Percentiles rank a stretch among this genome's conserved stretches.
phyloP scores from a whole-genome alignment of 148 eudicot genomes.

The Rhododendron kiyosumense region DNA sequence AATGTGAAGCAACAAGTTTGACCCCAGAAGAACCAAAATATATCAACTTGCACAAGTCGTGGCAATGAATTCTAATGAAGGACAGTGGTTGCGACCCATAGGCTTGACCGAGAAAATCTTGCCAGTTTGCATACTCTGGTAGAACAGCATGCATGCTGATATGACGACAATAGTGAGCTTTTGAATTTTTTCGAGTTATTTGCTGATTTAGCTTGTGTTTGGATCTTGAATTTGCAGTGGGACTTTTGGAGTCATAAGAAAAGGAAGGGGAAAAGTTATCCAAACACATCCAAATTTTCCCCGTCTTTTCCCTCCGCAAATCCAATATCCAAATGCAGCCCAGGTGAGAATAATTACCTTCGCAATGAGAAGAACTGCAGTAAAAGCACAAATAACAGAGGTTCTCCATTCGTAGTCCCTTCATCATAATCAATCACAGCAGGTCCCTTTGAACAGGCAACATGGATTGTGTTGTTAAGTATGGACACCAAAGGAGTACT shows the following conservation, averaged over 20 bases:
- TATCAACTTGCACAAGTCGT: slow-evolving; percentile 68
- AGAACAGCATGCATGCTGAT: slow-evolving; percentile 54
- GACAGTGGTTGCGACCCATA: slow-evolving; percentile 27
- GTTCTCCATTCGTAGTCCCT: slow-evolving; percentile 50
- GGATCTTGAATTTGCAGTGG: not conserved
- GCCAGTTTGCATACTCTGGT: slow-evolving; percentile 53
- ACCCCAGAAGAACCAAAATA: slow-evolving; percentile 64
- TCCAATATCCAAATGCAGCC: not conserved
- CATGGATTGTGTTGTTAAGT: slow-evolving; percentile 36
- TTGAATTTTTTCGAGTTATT: not conserved
- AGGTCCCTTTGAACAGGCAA: slow-evolving; percentile 56
- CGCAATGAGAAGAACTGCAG: slow-evolving; percentile 53
- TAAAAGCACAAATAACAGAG: slow-evolving; percentile 48
- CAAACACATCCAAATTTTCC: not conserved
- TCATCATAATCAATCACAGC: slow-evolving; percentile 49
- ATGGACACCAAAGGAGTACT: slow-evolving; percentile 50
- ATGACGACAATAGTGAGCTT: slow-evolving; percentile 20
- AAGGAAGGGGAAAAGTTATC: not conserved
- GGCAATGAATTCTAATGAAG: slow-evolving; percentile 54
- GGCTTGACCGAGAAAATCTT: slow-evolving; percentile 34
- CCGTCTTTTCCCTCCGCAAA: not conserved
- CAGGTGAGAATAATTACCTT: slow-evolving; percentile 42
- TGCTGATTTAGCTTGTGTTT: not conserved
- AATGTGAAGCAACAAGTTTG: slow-evolving; percentile 66
- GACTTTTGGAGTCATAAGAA: not conserved